Conservation (phyloP, 2,329 filamentous ascomycete genomes). For the Fusarium pseudonygamai region DNA sequence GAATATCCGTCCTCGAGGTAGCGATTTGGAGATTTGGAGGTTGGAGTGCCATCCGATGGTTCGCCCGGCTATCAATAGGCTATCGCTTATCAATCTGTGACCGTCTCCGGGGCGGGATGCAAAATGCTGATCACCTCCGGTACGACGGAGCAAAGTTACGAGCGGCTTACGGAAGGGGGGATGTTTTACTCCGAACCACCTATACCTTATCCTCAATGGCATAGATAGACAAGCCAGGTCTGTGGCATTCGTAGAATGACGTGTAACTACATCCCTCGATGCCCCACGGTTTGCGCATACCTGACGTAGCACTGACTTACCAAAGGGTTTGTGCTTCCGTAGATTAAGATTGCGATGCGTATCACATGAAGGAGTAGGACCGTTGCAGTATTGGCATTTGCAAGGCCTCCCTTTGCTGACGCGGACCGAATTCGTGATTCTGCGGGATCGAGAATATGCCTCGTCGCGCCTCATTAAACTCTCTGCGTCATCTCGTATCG, state of each 20-base stretch:
- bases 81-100: slow-evolving; percentile 18
- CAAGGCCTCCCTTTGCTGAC: slow-evolving; percentile 23
- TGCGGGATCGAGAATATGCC: slow-evolving; percentile 25
- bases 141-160: slow-evolving; percentile 16
- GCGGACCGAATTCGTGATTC: slow-evolving; percentile 27
- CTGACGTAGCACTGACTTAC: slow-evolving; percentile 12
- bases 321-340: slow-evolving; percentile 2
- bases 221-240: neutral
- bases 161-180: slow-evolving; percentile 4
- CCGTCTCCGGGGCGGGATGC: neutral
- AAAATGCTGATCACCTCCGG: slow-evolving; percentile 9
- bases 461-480: slow-evolving; percentile 13
- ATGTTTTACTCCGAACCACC: neutral
- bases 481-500: slow-evolving; percentile 20
- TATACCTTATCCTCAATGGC: neutral
- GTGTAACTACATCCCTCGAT: neutral
- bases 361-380: neutral
- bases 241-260: neutral
- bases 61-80: slow-evolving; percentile 7
- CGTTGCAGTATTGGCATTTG: slow-evolving; percentile 15
- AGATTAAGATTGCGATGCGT: slow-evolving; percentile 24
- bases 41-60: slow-evolving; percentile 5
- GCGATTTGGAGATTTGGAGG: slow-evolving; percentile 22
- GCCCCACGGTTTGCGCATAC: neutral
- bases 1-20: slow-evolving; percentile 9